Base-by-base conservation (phyloP, 169 alveolate genomes). In the Plasmodium yoelii region DNA sequence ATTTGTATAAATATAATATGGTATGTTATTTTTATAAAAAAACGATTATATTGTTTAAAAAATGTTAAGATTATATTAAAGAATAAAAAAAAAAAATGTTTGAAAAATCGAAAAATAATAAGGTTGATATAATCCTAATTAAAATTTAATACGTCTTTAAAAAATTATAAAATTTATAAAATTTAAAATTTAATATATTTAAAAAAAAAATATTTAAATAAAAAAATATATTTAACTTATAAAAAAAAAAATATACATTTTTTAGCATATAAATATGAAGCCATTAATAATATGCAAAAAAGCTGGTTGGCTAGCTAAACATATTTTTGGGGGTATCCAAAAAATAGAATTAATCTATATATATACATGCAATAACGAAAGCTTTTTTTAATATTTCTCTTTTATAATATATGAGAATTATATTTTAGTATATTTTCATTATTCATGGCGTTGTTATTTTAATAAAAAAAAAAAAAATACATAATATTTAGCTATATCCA, bases 231-330 rank as follows among this genome's bases (percentile, higher is more conserved):
- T 42, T 56, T 57, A 22, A 10, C 12, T 22, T 61, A 61, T 61
- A 61, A 13, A 51, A 51, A 49, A 49, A 49, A 15, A 51, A 3
- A 51, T 51, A 51, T 51, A 34, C 42, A 34, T 51, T 6, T 51
- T 51, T 61, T 24, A 9, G 49, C 49, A 28, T 61, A 28, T 61
- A 61, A 61, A 24, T 61, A 53, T 71, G 60, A 47, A 73, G 59
- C 56, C 87, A 73, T 57, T 73, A 73, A 73, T 56, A 73, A 70
- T 7, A 28, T 18, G 46, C 18, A 73, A 73, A 59, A 56, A 34
- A 73, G 70, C 75, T 68, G 53, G 46, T 73, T 73, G 42, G 70
- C 87, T 73, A 73, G 87, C 87, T 73, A 73, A 72, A 55, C 12
- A 69, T 39, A 34, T 42, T 73, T 72, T n/a, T 56, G 2, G 63